Conservation (phyloP, 169 alveolate species). For the Perkinsus marinus region DNA sequence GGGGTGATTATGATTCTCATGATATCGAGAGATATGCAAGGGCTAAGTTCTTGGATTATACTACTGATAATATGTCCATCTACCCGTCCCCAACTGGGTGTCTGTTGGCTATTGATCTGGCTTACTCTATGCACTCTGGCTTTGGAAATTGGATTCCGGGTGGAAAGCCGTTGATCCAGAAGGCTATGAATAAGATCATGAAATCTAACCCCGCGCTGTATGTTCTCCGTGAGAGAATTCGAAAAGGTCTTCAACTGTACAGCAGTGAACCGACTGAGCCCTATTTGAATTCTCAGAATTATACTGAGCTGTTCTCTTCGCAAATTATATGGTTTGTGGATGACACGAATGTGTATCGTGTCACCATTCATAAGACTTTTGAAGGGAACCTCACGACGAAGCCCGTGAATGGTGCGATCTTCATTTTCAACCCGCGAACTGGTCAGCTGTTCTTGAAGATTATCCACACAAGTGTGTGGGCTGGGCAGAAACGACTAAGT, state of each 20-base stretch:
- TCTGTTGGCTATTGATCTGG: constrained; percentile 92
- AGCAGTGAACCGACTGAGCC: constrained; percentile 99
- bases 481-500: constrained; percentile 98
- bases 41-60: constrained; percentile 97
- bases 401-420: constrained; percentile 99
- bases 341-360: constrained; percentile 99
- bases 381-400: constrained; percentile 99
- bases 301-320: constrained; percentile 94
- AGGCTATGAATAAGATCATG: constrained; percentile 98
- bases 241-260: constrained; percentile 97
- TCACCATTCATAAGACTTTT: constrained; percentile 97
- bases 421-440: constrained; percentile 96
- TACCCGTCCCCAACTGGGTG: constrained; percentile 99
- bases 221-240: constrained; percentile 96
- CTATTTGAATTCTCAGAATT: constrained; percentile 91
- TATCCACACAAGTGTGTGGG: constrained; percentile 99
- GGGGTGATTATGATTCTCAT: constrained; percentile 99
- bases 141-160: constrained; percentile 99
- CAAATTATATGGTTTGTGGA: constrained; percentile 99
- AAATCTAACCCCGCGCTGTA: constrained; percentile 98
- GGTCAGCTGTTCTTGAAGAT: constrained; percentile 98
- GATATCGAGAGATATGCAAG: constrained; percentile 99
- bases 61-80: constrained; percentile 95
- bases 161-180: constrained; percentile 78
- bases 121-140: constrained; percentile 96